Conservation (phyloP, 139 green algal genomes). For the Gonium pectorale region DNA sequence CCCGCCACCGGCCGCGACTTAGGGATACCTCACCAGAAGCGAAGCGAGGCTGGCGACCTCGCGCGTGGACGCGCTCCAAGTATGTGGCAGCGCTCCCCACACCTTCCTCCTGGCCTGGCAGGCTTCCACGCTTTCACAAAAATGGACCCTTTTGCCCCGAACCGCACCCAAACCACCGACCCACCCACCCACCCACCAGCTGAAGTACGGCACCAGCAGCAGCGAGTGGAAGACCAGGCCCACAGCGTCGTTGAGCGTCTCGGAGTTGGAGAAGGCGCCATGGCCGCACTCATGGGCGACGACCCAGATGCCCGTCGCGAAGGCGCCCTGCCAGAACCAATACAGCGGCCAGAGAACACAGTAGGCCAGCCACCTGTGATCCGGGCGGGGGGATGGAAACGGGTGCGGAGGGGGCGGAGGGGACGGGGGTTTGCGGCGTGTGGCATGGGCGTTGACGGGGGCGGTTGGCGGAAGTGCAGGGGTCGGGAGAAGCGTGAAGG, state of each 20-base stretch:
- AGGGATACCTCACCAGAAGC: no score
- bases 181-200: conserved; percentile 64
- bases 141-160: no score
- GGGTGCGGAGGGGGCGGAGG: conserved; percentile 67
- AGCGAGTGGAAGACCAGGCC: conserved; percentile 84
- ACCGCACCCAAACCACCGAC: no score
- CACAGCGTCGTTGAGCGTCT: conserved; percentile 82
- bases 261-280: conserved; percentile 75
- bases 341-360: conserved; percentile 78
- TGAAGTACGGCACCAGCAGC: conserved; percentile 92
- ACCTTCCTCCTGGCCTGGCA: no score
- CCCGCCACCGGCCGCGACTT: no score
- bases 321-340: conserved; percentile 80
- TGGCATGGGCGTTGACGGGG: no score
- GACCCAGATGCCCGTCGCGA: conserved; percentile 84
- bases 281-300: conserved; percentile 92
- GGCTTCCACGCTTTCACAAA: no score
- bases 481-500: neutral
- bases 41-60: no score
- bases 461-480: neutral
- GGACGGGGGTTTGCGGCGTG: conserved; percentile 46
- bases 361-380: conserved; percentile 45
- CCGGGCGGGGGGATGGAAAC: neutral
- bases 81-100: no score
- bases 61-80: no score